A percentile compares a stretch with the other conserved stretches of the same genome.
phyloP scores from a whole-genome alignment of 768 basidiomycete species.

The Cytidiella melzeri region DNA sequence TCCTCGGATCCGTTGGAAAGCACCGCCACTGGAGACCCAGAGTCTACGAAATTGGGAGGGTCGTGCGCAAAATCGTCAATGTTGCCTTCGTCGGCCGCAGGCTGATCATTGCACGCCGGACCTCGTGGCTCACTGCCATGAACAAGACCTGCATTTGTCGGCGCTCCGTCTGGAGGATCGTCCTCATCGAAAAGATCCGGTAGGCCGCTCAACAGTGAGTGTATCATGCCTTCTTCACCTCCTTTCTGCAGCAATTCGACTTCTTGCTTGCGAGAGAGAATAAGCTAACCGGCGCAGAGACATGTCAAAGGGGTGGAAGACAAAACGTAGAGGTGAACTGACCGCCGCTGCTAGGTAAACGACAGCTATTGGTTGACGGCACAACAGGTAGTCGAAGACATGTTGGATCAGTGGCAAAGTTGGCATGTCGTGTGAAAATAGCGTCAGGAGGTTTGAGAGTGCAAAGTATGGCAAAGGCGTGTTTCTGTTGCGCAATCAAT shows the following conservation, averaged over 20 bases:
- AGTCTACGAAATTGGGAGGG: background rate
- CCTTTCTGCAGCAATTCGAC: constrained; percentile 55
- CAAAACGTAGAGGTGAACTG: constrained; percentile 25
- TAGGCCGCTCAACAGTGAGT: constrained; percentile 62
- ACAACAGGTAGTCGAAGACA: constrained; percentile 84
- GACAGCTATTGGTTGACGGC: constrained; percentile 71
- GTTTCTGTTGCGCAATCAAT: constrained; percentile 33
- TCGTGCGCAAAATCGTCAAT: background rate
- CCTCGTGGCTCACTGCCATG: background rate
- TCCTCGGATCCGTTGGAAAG: background rate
- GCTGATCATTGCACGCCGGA: background rate
- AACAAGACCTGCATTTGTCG: background rate
- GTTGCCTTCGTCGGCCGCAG: background rate
- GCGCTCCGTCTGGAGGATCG: constrained; percentile 4
- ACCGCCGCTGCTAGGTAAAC: constrained; percentile 85
- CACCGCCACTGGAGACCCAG: background rate
- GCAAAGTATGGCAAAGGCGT: constrained; percentile 86
- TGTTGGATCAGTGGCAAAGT: constrained; percentile 87
- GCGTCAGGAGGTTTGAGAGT: constrained; percentile 82
- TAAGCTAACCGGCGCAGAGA: constrained; percentile 50
- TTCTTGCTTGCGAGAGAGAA: constrained; percentile 66
- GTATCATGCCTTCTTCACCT: constrained; percentile 79
- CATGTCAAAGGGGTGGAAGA: background rate
- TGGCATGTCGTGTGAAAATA: constrained; percentile 90
- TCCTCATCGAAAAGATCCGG: constrained; percentile 50